A percentile compares a stretch with the other conserved stretches of the same genome.
These are phyloP conservation scores for Aegilops tauschii DNA, from an alignment of 176 grass and related monocot genomes.

Conservation along the genomic window DNA sequence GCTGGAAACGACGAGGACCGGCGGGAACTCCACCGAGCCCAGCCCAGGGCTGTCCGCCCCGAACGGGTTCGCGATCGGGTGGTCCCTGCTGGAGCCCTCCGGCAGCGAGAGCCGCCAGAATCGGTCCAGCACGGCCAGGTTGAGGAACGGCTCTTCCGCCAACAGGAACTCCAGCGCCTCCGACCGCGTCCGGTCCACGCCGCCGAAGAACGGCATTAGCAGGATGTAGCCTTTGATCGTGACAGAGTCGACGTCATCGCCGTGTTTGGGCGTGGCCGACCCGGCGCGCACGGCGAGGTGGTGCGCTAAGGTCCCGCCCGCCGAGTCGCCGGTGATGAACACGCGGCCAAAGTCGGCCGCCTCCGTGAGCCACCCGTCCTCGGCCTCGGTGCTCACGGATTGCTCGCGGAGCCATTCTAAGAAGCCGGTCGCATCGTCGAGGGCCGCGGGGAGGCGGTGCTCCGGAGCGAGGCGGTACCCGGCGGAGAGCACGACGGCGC, in stretches of 20 bases:
- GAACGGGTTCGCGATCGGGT: constrained; percentile 74
- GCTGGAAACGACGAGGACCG: constrained; percentile 61
- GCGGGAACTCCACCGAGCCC: constrained; percentile 34
- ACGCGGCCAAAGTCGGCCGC: constrained; percentile 59
- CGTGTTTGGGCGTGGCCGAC: not conserved
- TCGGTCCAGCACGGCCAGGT: constrained; percentile 53
- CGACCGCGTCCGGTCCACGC: constrained; percentile 46
- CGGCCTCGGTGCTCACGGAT: not conserved
- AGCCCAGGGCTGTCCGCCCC: constrained; percentile 56
- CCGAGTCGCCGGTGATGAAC: constrained; percentile 79
- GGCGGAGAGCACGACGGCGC: constrained; percentile 59
- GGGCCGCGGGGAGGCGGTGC: constrained; percentile 58
- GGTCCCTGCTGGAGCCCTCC: constrained; percentile 51
- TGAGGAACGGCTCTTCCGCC: constrained; percentile 39
- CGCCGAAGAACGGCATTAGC: constrained; percentile 86
- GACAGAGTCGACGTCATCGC: not conserved
- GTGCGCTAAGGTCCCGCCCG: constrained; percentile 71
- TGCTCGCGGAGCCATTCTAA: constrained; percentile 39
- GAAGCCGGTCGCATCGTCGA: constrained; percentile 44
- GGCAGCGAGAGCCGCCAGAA: constrained; percentile 93
- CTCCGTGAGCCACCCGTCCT: constrained; percentile 44
- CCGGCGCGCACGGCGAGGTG: constrained; percentile 52
- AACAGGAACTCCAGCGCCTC: constrained; percentile 49
- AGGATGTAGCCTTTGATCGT: constrained; percentile 45
- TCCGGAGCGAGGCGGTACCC: constrained; percentile 86